Conservation (phyloP, 345 rosid genomes). For the Ceriops tagal region DNA sequence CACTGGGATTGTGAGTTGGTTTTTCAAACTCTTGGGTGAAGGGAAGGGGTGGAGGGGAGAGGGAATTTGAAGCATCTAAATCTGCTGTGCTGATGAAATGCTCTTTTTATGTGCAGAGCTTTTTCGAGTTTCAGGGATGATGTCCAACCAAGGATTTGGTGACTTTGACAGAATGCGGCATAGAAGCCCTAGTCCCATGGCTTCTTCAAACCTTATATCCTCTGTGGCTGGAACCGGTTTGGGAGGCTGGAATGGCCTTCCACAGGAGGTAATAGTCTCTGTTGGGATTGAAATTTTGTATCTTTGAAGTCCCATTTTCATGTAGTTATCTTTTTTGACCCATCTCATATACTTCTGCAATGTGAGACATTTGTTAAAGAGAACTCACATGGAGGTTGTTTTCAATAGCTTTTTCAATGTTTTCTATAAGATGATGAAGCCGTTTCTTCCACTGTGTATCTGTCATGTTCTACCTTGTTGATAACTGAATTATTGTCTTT, state of each 20-base stretch:
- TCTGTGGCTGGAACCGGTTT: constrained; percentile 62
- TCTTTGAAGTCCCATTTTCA: background rate
- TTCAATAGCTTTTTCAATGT: too few relatives aligned
- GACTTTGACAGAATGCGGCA: constrained; percentile 81
- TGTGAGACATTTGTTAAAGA: constrained; percentile 4
- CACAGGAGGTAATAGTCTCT: constrained; percentile 58
- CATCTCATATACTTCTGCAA: background rate
- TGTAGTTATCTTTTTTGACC: background rate
- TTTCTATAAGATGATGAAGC: too few relatives aligned
- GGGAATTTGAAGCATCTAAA: too few relatives aligned
- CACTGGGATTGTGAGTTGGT: background rate
- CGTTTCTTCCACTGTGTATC: background rate
- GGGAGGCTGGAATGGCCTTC: constrained; percentile 78
- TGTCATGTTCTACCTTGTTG: background rate
- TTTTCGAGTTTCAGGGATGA: constrained; percentile 71
- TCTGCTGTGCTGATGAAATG: constrained; percentile 15
- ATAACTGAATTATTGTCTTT: background rate
- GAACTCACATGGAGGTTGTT: background rate
- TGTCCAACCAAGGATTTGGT: constrained; percentile 83
- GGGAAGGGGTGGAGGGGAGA: too few relatives aligned
- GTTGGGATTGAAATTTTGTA: constrained; percentile 2
- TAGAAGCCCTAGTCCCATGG: constrained; percentile 98
- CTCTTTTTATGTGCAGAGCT: constrained; percentile 57
- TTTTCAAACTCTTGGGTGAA: too few relatives aligned
- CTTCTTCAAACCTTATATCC: constrained; percentile 79